Base-by-base conservation (phyloP, 345 rosid species). In the Brassica rapa region DNA sequence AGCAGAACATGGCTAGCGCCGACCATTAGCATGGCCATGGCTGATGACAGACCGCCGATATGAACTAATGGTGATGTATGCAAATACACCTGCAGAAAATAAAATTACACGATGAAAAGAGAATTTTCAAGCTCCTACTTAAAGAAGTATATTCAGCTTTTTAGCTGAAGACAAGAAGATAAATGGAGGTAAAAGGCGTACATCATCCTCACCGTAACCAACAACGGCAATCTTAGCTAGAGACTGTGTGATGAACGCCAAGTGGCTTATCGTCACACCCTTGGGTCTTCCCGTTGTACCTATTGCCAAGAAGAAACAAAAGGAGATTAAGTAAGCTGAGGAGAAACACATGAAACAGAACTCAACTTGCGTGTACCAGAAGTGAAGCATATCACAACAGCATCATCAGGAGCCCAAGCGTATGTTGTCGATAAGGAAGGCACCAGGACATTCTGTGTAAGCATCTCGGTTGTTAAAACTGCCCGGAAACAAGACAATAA, bases 211-310 rank as follows among this genome's bases (percentile, higher is more conserved):
- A 76, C 84, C 53, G 79, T 91, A 94, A 80, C 95, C 93, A 77
- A 86, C 90, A 57, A 88, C 65, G 67, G 93, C 90, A 73, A 90
- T 86, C 88, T 92, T 92, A 16, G 93, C 95, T 65, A 89, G 85
- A 72, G 98, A 94, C 77, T 94, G 97, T 9, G 89, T 86, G 51
- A 85, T 83, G 72, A 94, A 71, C 33, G 97, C 91, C 59, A 89
- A 82, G 80, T 94, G 95, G 84, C 89, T 89, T 82, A 89, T 81
- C 14, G 85, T 72, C 59, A 89, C 97, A 56, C 97, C 97, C 74
- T 92, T 94, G 35, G 98, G 97, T 76, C 80, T 85, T 81, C 97
- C 97, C 8, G 97, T 90, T 62, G 98, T 91, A 79, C 98, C 97
- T 89, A 77, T 27, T 66, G 10, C 70, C 78, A 84, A 68, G 16